phyloP scores from a whole-genome alignment of 75 land plant genomes.

The Ceratopteris richardii region DNA sequence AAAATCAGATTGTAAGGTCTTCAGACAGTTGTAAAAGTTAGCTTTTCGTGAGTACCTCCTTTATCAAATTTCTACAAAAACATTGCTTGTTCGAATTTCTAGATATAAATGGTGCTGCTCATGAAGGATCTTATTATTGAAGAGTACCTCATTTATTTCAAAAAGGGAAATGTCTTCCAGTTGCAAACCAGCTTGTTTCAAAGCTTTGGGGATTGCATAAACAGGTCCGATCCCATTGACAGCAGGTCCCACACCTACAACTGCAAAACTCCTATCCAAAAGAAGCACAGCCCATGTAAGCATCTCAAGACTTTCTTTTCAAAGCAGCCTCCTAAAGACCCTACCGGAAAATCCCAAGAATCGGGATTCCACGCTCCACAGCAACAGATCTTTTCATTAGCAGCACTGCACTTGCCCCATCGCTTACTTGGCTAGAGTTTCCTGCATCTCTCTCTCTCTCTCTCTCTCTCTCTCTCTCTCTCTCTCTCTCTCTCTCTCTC shows the following conservation, averaged over 20 bases:
- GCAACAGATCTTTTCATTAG: constrained; percentile 16
- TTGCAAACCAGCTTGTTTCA: constrained; percentile 19
- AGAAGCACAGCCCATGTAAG: neutral
- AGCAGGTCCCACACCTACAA: constrained; percentile 20
- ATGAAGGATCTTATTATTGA: too few species aligned
- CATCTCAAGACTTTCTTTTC: neutral
- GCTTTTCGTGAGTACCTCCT: too few species aligned
- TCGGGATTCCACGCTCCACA: constrained; percentile 11
- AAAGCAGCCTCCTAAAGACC: neutral
- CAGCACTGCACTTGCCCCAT: constrained; percentile 26
- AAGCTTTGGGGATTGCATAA: constrained; percentile 22
- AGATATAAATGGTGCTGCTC: too few species aligned
- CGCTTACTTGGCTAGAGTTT: constrained; percentile 21
- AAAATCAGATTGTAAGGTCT: too few species aligned
- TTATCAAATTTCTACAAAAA: too few species aligned
- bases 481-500: too few species aligned
- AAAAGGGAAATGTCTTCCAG: constrained; percentile 16
- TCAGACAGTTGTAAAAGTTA: too few species aligned
- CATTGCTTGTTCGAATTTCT: too few species aligned
- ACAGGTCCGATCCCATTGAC: constrained; percentile 24
- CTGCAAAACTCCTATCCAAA: constrained; percentile 18
- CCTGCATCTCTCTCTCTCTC: constrained; percentile 8
- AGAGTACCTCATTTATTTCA: constrained; percentile 28
- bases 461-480: too few species aligned
- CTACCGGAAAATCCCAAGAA: constrained; percentile 24